Base-by-base conservation (phyloP, 805 yeast genomes). In the Komagataella pastoris region DNA sequence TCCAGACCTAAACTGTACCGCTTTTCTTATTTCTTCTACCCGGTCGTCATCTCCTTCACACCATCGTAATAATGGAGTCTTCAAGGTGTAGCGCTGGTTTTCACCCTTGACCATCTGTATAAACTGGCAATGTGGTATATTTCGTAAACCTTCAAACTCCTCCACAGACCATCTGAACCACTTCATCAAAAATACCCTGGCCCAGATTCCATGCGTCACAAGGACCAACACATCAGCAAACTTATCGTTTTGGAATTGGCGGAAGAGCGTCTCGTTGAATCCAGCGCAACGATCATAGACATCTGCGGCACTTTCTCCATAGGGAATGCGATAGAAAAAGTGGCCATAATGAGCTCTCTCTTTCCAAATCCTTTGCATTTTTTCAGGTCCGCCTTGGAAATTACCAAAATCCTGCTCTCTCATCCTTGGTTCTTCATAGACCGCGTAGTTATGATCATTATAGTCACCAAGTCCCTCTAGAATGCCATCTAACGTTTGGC, bases 351-450 rank as follows among this genome's bases (percentile, higher is more conserved):
- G 79, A 0, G 95, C 90, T 48, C 97, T 69, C 59, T 87, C 95
- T 52, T 76, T 75, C 88, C 96, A 84, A 40, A 88, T 83, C 57
- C 74, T 71, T 57, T 83, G 83, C 95, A 89, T 89, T 56, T 80
- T 85, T 52, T 79, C 81, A 1, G 80, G 75, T 0, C 82, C 76
- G 52, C 85, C 80, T 68, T 89, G 97, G 65, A 88, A 89, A 63
- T 89, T 89, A 18, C 97, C 97, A 62, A 90, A 90, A 65, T 90
- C 97, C 65, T 90, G 97, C 62, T 90, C 97, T 55, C 97, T 73
- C 78, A 90, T 79, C 51, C 97, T 69, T 10, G 97, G 96, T 62
- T 90, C 97, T 64, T 90, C 97, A 57, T 80, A 75, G 2, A 85
- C 77, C 44, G 75, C 71, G 58, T 79, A 83, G 4, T 71, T 69